Evolutionary conservation across 2,329 filamentous ascomycete genomes (phyloP).

Genomic region (Neonectria neomacrospora): DNA sequence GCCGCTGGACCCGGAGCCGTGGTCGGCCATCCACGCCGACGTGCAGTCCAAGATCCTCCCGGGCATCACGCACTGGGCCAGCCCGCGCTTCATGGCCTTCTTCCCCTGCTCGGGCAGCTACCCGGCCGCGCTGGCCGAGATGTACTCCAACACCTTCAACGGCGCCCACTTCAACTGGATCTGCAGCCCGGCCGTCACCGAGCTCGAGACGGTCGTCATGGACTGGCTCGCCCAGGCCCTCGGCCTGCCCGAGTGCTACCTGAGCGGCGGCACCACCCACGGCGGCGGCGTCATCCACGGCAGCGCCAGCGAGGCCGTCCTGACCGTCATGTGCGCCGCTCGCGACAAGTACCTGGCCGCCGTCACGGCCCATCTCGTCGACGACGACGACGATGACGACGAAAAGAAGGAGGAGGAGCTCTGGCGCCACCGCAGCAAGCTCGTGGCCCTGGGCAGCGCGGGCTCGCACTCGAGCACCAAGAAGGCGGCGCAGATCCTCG

Average conservation of each 20-base stretch:
- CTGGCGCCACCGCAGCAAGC: slow-evolving; percentile 60
- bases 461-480: slow-evolving; percentile 86
- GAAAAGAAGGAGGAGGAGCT: slow-evolving; percentile 78
- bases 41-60: slow-evolving; percentile 89
- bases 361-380: slow-evolving; percentile 62
- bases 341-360: slow-evolving; percentile 80
- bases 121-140: slow-evolving; percentile 88
- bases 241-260: slow-evolving; percentile 76
- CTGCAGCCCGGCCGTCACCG: slow-evolving; percentile 90
- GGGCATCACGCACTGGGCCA: slow-evolving; percentile 94
- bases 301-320: slow-evolving; percentile 86
- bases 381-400: slow-evolving; percentile 59
- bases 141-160: slow-evolving; percentile 90
- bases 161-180: slow-evolving; percentile 98
- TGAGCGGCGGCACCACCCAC: slow-evolving; percentile 74
- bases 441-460: slow-evolving; percentile 84
- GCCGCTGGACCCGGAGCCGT: slow-evolving; percentile 75
- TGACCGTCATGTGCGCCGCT: slow-evolving; percentile 88
- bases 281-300: slow-evolving; percentile 97
- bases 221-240: slow-evolving; percentile 89
- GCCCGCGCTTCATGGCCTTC: slow-evolving; percentile 95
- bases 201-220: slow-evolving; percentile 91
- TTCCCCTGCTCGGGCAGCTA: slow-evolving; percentile 87
- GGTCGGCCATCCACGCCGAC: slow-evolving; percentile 83
- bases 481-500: slow-evolving; percentile 87